These are phyloP conservation scores for Gynostemma pentaphyllum DNA, from an alignment of 306 rosid species.

Conservation along the genomic window DNA sequence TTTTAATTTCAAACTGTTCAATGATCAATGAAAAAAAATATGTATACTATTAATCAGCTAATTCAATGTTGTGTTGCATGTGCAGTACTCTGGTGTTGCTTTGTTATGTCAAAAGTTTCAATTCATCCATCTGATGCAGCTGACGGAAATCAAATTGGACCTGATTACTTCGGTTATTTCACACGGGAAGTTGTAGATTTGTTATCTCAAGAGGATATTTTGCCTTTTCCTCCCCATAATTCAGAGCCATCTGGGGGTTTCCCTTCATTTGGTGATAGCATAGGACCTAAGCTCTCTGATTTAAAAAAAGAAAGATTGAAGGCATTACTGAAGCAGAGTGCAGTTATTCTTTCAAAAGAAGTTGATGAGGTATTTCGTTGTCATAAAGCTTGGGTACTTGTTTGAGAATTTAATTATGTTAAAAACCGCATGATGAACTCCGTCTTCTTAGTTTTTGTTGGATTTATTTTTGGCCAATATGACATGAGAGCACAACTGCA, in stretches of 20 bases:
- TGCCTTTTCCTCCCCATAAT: slow-evolving; percentile 18
- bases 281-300: slow-evolving; percentile 42
- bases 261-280: slow-evolving; percentile 27
- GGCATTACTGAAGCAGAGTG: slow-evolving; percentile 61
- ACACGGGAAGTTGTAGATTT: slow-evolving; percentile 36
- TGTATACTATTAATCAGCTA: too few relatives aligned
- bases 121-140: slow-evolving; percentile 20
- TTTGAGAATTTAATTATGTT: background rate
- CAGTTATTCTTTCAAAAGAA: slow-evolving; percentile 52
- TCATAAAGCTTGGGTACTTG: background rate
- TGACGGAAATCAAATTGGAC: slow-evolving; percentile 35
- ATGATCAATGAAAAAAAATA: too few relatives aligned
- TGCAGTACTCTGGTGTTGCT: slow-evolving; percentile 24
- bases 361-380: slow-evolving; percentile 61
- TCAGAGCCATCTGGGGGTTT: slow-evolving; percentile 19
- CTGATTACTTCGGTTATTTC: slow-evolving; percentile 78
- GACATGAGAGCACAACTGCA: background rate
- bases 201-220: slow-evolving; percentile 39
- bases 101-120: slow-evolving; percentile 51
- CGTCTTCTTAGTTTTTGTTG: background rate
- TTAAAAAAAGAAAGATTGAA: slow-evolving; percentile 46
- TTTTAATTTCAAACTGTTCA: background rate
- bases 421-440: background rate
- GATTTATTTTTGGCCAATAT: background rate
- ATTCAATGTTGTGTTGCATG: slow-evolving; percentile 16